phyloP scores from a whole-genome alignment of 352 stramenopile genomes.

The Phytophthora cactorum region DNA sequence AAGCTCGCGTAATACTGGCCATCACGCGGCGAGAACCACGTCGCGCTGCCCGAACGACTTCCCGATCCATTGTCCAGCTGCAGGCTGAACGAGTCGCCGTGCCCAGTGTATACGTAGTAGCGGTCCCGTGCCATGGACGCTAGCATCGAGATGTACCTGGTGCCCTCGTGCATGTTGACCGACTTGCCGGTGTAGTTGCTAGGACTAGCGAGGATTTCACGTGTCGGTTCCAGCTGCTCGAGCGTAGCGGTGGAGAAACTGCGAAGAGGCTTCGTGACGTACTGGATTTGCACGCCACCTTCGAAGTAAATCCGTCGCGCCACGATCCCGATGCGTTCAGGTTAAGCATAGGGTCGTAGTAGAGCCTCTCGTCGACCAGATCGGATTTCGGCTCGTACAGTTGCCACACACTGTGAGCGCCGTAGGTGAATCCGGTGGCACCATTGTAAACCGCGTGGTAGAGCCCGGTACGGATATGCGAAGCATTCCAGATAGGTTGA shows the following conservation, averaged over 20 bases:
- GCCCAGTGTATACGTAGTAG: conserved; percentile 6
- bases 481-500: not conserved
- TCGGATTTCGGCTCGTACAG: not conserved
- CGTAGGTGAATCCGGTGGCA: not conserved
- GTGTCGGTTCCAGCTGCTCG: not conserved
- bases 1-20: conserved; percentile 12
- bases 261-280: conserved; percentile 1
- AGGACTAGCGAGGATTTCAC: not conserved
- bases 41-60: conserved; percentile 3
- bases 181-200: conserved; percentile 2
- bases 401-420: not conserved
- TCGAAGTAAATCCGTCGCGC: not conserved
- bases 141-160: conserved; percentile 28
- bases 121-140: conserved; percentile 12
- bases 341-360: not conserved
- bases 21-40: conserved; percentile 22
- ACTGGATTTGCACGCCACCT: not conserved
- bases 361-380: not conserved
- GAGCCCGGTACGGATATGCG: not conserved
- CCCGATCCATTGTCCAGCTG: conserved; percentile 5
- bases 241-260: not conserved
- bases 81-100: conserved; percentile 19
- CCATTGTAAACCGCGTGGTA: not conserved
- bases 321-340: not conserved
- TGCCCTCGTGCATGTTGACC: conserved; percentile 23